phyloP scores from a whole-genome alignment of 73 alveolate genomes.

The Tetrahymena thermophila region DNA sequence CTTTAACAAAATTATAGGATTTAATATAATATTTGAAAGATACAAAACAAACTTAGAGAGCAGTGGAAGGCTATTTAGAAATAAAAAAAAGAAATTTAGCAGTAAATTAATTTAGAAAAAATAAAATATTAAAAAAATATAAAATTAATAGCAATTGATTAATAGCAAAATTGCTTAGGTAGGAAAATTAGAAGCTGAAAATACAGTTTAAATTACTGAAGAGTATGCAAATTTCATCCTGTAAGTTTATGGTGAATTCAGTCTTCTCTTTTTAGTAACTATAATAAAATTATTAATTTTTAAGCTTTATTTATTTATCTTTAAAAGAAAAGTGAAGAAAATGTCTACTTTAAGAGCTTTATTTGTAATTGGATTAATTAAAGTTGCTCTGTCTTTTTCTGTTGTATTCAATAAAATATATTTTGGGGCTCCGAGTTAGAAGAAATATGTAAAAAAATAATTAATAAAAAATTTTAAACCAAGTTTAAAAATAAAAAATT shows the following conservation, averaged over 20 bases:
- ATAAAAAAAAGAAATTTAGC: neutral
- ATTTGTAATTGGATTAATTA: neutral
- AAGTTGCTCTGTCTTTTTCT: neutral
- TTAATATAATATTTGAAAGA: neutral
- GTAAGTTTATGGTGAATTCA: neutral
- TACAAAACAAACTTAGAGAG: neutral
- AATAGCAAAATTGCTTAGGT: neutral
- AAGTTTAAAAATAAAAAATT: neutral
- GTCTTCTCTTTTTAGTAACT: neutral
- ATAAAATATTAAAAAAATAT: neutral
- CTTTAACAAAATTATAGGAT: neutral
- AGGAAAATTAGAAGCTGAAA: neutral
- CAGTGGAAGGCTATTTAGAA: neutral
- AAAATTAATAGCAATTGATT: neutral
- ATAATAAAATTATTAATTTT: neutral
- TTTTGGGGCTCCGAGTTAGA: neutral
- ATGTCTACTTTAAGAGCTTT: neutral
- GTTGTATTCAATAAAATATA: neutral
- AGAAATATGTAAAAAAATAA: neutral
- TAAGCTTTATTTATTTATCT: neutral
- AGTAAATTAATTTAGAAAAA: neutral
- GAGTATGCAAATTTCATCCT: neutral
- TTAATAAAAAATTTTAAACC: neutral
- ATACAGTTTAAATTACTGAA: neutral
- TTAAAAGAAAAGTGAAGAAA: neutral